Conservation (phyloP, 2,329 filamentous ascomycete species). For the Neobulgaria alba region DNA sequence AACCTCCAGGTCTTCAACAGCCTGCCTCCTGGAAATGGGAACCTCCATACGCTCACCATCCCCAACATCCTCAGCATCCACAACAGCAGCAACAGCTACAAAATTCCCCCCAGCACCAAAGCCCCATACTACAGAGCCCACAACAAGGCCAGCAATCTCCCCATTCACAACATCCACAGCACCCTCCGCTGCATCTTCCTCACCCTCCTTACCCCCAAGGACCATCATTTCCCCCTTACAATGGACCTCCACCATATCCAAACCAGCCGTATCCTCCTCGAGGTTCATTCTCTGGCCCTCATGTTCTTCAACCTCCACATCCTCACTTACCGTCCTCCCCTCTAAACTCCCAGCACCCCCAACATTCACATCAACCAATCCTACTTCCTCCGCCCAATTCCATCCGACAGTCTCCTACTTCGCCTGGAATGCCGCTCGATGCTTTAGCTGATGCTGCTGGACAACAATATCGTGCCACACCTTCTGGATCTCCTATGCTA, state of each 20-base stretch:
- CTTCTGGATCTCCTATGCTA: conserved; percentile 20
- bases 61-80: conserved; percentile 8
- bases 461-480: conserved; percentile 24
- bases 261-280: conserved; percentile 7
- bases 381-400: conserved; percentile 22
- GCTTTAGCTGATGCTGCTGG: conserved; percentile 26
- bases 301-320: conserved; percentile 21
- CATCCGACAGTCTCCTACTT: conserved; percentile 13
- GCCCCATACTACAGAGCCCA: conserved; percentile 23
- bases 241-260: conserved; percentile 8
- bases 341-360: conserved; percentile 14
- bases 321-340: conserved; percentile 27
- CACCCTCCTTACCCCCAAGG: neutral
- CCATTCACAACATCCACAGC: conserved; percentile 5
- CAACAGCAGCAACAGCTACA: conserved; percentile 23
- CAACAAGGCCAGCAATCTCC: conserved; percentile 11
- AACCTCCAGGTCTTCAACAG: neutral
- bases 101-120: conserved; percentile 1
- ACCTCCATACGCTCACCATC: conserved; percentile 9
- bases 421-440: conserved; percentile 23
- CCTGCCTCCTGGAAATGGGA: neutral
- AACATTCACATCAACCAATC: conserved; percentile 13
- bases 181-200: too few relatives aligned
- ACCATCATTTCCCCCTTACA: conserved; percentile 1
- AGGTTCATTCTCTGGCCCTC: conserved; percentile 22